Conservation (phyloP, 2,329 filamentous ascomycete genomes). For the Sarocladium oryzae region DNA sequence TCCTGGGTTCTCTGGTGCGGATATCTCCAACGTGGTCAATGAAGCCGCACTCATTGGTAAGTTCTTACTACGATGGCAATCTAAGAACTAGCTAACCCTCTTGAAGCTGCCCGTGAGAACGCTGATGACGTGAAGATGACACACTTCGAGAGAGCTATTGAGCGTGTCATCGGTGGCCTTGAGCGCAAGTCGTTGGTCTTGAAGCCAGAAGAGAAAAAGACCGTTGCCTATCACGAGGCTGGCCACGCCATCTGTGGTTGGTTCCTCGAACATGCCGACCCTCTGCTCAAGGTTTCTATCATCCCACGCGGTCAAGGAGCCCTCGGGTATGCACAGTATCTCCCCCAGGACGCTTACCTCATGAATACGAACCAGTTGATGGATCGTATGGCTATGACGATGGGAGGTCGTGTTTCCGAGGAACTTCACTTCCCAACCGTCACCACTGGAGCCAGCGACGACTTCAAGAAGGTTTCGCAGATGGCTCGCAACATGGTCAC, state of each 20-base stretch:
- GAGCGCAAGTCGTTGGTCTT: constrained; percentile 97
- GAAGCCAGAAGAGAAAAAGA: constrained; percentile 87
- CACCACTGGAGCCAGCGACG: constrained; percentile 88
- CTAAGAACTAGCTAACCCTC: constrained; percentile 14
- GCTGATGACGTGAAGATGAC: constrained; percentile 76
- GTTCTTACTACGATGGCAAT: constrained; percentile 23
- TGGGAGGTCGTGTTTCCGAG: constrained; percentile 90
- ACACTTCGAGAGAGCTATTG: constrained; percentile 96
- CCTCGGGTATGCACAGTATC: constrained; percentile 92
- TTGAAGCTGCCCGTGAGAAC: constrained; percentile 70
- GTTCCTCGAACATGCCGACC: constrained; percentile 96
- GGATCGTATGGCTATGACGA: constrained; percentile 99
- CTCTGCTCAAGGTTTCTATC: constrained; percentile 95
- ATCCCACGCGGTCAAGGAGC: constrained; percentile 93
- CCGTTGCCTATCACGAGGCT: constrained; percentile 96
- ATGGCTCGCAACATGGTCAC: constrained; percentile 98
- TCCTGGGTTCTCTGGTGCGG: constrained; percentile 92
- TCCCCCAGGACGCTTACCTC: constrained; percentile 90
- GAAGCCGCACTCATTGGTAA: constrained; percentile 93
- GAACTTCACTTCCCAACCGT: constrained; percentile 96
- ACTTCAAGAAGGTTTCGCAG: constrained; percentile 96
- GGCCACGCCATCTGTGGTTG: constrained; percentile 98
- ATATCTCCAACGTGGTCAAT: constrained; percentile 98
- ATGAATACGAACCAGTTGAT: constrained; percentile 95
- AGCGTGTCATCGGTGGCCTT: constrained; percentile 90